phyloP scores from a whole-genome alignment of 345 rosid genomes.

The Lumnitzera racemosa region DNA sequence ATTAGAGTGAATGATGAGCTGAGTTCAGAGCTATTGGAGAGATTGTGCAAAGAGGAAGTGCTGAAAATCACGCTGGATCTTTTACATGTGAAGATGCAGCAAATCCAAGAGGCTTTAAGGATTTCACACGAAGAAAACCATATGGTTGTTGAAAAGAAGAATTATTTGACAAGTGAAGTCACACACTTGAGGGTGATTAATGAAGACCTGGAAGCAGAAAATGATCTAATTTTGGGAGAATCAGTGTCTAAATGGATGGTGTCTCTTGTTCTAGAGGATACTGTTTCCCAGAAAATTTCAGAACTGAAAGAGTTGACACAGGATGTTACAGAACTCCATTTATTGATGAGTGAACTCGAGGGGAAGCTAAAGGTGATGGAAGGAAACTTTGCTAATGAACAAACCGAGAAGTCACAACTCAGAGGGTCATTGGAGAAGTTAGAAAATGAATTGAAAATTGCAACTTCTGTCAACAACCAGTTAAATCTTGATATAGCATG shows the following conservation, averaged over 20 bases:
- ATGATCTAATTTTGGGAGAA: conserved; percentile 34
- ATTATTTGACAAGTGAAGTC: conserved; percentile 31
- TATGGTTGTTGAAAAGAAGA: conserved; percentile 43
- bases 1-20: conserved; percentile 37
- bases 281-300: conserved; percentile 33
- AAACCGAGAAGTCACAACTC: conserved; percentile 30
- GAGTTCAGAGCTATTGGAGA: conserved; percentile 38
- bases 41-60: conserved; percentile 46
- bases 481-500: conserved; percentile 38
- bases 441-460: conserved; percentile 30
- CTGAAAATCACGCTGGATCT: conserved; percentile 44
- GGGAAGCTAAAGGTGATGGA: conserved; percentile 40
- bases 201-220: conserved; percentile 54
- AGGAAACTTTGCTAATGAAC: conserved; percentile 27
- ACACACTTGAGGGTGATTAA: conserved; percentile 40
- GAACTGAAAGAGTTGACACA: conserved; percentile 35
- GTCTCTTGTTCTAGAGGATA: conserved; percentile 44
- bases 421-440: conserved; percentile 26
- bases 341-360: conserved; percentile 43
- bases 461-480: conserved; percentile 31
- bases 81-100: conserved; percentile 37
- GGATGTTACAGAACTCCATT: conserved; percentile 32
- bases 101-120: conserved; percentile 33
- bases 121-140: conserved; percentile 42
- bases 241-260: conserved; percentile 44